Evolutionary conservation across 2,329 filamentous ascomycete species (phyloP).

Genomic region (Cladosporium sp.): DNA sequence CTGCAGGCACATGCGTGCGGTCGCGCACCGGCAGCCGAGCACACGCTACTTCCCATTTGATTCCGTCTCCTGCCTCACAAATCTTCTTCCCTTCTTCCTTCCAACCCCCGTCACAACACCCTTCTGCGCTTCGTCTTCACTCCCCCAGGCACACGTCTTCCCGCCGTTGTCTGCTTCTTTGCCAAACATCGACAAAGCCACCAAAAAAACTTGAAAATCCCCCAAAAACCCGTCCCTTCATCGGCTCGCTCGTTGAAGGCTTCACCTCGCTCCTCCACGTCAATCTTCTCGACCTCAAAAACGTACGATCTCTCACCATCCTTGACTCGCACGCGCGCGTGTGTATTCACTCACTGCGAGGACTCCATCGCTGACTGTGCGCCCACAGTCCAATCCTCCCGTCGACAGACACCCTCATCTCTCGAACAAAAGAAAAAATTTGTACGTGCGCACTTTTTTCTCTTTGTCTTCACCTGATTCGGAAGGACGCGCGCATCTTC

Average conservation of each 20-base stretch:
- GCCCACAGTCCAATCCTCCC: neutral
- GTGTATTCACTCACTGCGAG: neutral
- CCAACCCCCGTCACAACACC: constrained; percentile 3
- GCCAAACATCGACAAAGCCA: constrained; percentile 10
- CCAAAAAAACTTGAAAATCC: constrained; percentile 38
- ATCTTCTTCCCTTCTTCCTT: neutral
- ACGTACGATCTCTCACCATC: constrained; percentile 6
- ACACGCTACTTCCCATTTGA: neutral
- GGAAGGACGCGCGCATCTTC: constrained; percentile 2
- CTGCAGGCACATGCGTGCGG: constrained; percentile 8
- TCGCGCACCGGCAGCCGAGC: neutral
- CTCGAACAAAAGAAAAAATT: constrained; percentile 5
- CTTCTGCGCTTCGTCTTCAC: constrained; percentile 4
- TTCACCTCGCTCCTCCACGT: neutral
- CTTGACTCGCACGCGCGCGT: constrained; percentile 1
- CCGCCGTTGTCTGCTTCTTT: constrained; percentile 11
- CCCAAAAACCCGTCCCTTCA: constrained; percentile 32
- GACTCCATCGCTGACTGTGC: neutral
- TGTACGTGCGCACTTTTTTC: constrained; percentile 12
- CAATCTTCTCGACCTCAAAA: constrained; percentile 6
- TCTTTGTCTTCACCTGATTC: constrained; percentile 10
- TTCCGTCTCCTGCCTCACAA: neutral
- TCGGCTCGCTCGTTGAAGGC: constrained; percentile 20
- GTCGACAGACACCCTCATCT: constrained; percentile 10
- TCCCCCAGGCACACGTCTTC: neutral